Conservation (phyloP, 139 green algal species). For the Pseudopediastrum boryanum region DNA sequence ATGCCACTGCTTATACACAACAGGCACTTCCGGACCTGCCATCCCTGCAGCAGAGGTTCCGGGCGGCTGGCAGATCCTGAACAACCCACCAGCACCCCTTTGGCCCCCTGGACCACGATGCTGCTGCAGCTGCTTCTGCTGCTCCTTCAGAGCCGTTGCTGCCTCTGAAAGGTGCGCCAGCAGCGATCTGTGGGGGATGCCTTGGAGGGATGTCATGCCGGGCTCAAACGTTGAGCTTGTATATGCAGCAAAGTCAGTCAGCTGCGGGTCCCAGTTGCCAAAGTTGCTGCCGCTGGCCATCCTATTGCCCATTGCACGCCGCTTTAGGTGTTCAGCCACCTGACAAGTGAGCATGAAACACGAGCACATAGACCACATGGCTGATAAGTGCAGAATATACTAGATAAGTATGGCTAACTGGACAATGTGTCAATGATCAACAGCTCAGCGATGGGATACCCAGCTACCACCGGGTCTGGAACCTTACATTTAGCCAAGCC, state of each 20-base stretch:
- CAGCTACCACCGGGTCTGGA: no score
- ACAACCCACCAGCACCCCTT: not conserved
- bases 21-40: not conserved
- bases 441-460: no score
- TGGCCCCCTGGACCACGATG: not conserved
- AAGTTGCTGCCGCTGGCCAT: not conserved
- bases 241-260: no score
- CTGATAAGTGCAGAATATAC: no score
- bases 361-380: no score
- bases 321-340: not conserved
- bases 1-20: conserved; percentile 54
- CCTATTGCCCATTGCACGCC: not conserved
- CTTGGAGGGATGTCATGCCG: no score
- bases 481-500: no score
- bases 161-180: no score
- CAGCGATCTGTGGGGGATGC: no score
- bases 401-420: no score
- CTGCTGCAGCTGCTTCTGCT: not conserved
- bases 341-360: not conserved
- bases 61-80: not conserved
- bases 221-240: no score
- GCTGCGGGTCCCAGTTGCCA: not conserved
- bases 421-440: no score
- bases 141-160: not conserved
- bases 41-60: not conserved